A percentile compares a stretch with the other conserved stretches of the same genome.
phyloP scores from a whole-genome alignment of 257 asterid genomes.

The Solanum pennellii region DNA sequence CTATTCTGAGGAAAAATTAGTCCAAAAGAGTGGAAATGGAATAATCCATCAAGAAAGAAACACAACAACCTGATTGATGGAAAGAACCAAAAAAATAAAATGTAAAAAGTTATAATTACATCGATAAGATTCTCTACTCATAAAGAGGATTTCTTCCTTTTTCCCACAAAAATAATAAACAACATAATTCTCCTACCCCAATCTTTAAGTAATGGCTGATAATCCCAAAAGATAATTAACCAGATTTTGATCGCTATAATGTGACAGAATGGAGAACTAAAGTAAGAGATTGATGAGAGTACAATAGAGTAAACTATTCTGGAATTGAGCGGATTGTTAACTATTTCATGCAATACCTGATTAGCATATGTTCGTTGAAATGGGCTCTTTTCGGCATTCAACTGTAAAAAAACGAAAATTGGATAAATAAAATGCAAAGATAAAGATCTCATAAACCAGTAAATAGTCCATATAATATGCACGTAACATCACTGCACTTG shows the following conservation, averaged over 20 bases:
- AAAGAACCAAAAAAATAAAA: neutral
- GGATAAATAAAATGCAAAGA: neutral
- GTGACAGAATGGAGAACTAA: neutral
- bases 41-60: neutral
- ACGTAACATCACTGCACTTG: neutral
- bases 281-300: neutral
- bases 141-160: neutral
- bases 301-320: neutral
- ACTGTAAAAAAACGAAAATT: constrained; percentile 39
- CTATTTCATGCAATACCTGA: constrained; percentile 47
- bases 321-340: neutral
- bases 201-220: neutral
- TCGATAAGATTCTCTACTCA: neutral
- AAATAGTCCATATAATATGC: neutral
- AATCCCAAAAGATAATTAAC: neutral
- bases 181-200: neutral
- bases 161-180: neutral
- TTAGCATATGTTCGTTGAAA: constrained; percentile 94
- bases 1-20: neutral
- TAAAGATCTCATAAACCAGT: neutral
- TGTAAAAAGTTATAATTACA: neutral
- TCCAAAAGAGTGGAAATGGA: neutral
- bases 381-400: constrained; percentile 93
- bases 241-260: neutral
- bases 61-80: neutral